phyloP scores from a whole-genome alignment of 768 basidiomycete genomes.

The Russula dissimulans region DNA sequence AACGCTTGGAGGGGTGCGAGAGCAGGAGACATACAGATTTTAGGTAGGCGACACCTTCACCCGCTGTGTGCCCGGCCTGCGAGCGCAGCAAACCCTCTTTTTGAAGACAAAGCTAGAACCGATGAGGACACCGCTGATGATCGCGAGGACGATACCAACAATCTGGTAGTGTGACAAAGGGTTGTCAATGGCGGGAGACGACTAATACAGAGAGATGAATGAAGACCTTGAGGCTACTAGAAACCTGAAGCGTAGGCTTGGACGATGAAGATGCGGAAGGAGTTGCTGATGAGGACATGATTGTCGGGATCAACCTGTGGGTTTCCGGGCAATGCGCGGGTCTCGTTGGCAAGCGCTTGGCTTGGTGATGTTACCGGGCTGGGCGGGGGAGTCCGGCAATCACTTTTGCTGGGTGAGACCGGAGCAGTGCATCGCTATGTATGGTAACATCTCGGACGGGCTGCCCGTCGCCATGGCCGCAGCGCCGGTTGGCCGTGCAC shows the following conservation, averaged over 20 bases:
- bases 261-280: slow-evolving; percentile 12
- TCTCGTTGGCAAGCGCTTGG: not conserved
- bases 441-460: not conserved
- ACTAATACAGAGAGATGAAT: not conserved
- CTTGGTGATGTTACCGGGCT: too few relatives aligned
- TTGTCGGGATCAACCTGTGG: too few relatives aligned
- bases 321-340: too few relatives aligned
- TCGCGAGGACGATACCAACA: slow-evolving; percentile 69
- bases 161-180: slow-evolving; percentile 32
- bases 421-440: not conserved
- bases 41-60: slow-evolving; percentile 89
- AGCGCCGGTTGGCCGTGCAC: not conserved
- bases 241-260: slow-evolving; percentile 3
- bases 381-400: too few relatives aligned
- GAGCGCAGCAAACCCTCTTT: slow-evolving; percentile 86
- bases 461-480: not conserved
- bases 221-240: slow-evolving; percentile 16
- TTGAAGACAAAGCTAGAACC: slow-evolving; percentile 94
- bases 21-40: slow-evolving; percentile 60
- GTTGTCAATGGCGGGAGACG: not conserved
- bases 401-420: not conserved
- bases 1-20: not conserved
- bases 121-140: slow-evolving; percentile 78
- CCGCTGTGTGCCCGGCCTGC: slow-evolving; percentile 69
- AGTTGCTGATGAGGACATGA: slow-evolving; percentile 11